Evolutionary conservation across 2,329 filamentous ascomycete species (phyloP), one percentile per base, ranked within the genome.

Genomic region (Aspergillus sp.): DNA sequence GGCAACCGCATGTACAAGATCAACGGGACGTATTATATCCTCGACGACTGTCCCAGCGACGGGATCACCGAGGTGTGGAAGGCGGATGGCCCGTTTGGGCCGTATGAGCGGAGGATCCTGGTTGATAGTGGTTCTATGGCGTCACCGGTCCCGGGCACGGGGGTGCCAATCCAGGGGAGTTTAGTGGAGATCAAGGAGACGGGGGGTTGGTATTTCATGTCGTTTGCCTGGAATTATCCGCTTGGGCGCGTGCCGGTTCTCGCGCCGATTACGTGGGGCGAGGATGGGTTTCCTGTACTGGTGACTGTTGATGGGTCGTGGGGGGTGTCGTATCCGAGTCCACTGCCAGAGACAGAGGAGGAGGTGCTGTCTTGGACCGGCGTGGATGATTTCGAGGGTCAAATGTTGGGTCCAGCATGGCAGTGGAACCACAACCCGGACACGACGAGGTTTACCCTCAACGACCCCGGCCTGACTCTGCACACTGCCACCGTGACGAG

Each of bases 371-470:
- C 72, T 73, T 82, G 17, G 79, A 76, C 0, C 1, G 11, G 25
- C 9, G 11, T 31, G 2, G 83, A 87, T 61, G 70, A 61, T 0
- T 87, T 87, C 64, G 53, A 64, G 0, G 82, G 80, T 0, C 67
- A 73, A 0, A 64, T 72, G 0, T 75, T 87, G 0, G 70, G 75
- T 7, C 76, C 78, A 0, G 74, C 80, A 2, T 88, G 83, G 83
- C 85, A 88, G 69, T 88, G 85, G 85, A 88, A 88, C 67, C 85
- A 87, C 65, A 87, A 87, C 69, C 85, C 85, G 0, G 84, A 87
- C 59, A 77, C 72, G 0, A 74, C 71, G 9, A 81, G 79, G 8
- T 87, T 73, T 66, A 70, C 67, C 19, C 9, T 47, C 4, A 9
- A 9, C 15, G 1, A 47, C 7, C 19, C 19, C 19, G 4, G 19